Evolutionary conservation across 768 basidiomycete species (phyloP).

Genomic region (Hypholoma sublateritium): DNA sequence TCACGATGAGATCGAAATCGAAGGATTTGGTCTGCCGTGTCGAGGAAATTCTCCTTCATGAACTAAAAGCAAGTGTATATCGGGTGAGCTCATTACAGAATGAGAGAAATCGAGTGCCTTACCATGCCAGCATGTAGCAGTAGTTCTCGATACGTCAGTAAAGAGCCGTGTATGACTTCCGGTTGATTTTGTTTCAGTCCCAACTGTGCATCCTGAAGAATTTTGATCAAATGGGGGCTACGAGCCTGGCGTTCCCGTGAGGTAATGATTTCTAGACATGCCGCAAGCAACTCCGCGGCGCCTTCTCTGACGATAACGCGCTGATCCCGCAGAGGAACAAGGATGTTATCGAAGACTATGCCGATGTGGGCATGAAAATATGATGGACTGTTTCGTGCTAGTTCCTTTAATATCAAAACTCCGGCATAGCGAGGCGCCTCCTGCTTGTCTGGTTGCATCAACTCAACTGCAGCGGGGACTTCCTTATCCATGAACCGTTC

Average conservation of each 20-base stretch:
- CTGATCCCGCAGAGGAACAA: slow-evolving; percentile 85
- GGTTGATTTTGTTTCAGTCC: slow-evolving; percentile 79
- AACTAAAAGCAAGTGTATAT: slow-evolving; percentile 47
- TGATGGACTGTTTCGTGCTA: slow-evolving; percentile 84
- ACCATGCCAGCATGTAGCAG: slow-evolving; percentile 95
- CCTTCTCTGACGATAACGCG: slow-evolving; percentile 91
- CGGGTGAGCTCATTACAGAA: neutral
- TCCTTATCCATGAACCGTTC: slow-evolving; percentile 90
- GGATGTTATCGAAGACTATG: slow-evolving; percentile 89
- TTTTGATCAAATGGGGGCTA: slow-evolving; percentile 69
- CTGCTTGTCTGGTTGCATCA: slow-evolving; percentile 75
- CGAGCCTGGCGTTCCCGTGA: slow-evolving; percentile 67
- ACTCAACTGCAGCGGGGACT: slow-evolving; percentile 78
- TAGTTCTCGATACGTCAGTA: slow-evolving; percentile 89
- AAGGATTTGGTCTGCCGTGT: slow-evolving; percentile 88
- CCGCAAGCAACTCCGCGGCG: slow-evolving; percentile 90
- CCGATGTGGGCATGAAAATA: slow-evolving; percentile 89
- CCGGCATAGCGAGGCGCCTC: slow-evolving; percentile 91
- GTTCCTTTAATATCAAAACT: slow-evolving; percentile 90
- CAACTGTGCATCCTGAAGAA: slow-evolving; percentile 85
- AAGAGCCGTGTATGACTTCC: slow-evolving; percentile 89
- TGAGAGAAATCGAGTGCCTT: slow-evolving; percentile 24
- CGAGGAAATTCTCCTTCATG: slow-evolving; percentile 84
- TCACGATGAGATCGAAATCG: slow-evolving; percentile 89
- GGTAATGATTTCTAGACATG: slow-evolving; percentile 86